Percentiles rank a stretch among this genome's conserved stretches.
These are phyloP conservation scores for Zoysia japonica DNA, from an alignment of 176 grass and related monocot genomes.

Conservation along the genomic window DNA sequence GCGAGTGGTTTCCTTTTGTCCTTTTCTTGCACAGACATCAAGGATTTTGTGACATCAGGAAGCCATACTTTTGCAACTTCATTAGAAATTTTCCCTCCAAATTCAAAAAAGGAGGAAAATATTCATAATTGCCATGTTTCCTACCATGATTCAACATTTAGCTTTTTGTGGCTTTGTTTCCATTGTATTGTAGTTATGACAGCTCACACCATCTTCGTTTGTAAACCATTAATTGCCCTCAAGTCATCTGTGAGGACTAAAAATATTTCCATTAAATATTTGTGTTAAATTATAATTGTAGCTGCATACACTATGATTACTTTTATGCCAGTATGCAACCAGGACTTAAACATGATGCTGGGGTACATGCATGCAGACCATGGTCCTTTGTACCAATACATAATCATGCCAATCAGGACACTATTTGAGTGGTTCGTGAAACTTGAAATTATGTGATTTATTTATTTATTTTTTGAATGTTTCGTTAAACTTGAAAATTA, in stretches of 20 bases:
- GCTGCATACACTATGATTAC: background rate
- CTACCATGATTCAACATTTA: background rate
- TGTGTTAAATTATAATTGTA: slow-evolving; percentile 4
- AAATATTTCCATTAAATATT: slow-evolving; percentile 11
- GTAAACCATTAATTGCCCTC: background rate
- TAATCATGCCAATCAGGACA: slow-evolving; percentile 32
- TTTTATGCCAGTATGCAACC: slow-evolving; percentile 19
- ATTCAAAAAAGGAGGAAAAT: background rate
- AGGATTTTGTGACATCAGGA: background rate
- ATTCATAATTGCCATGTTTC: slow-evolving; percentile 5
- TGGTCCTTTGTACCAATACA: slow-evolving; percentile 40
- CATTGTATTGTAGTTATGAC: slow-evolving; percentile 1
- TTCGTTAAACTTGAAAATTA: background rate
- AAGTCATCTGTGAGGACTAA: background rate
- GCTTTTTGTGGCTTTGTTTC: slow-evolving; percentile 16
- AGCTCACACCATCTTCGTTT: background rate
- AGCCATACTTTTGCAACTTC: background rate
- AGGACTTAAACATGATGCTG: slow-evolving; percentile 38
- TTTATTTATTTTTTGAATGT: slow-evolving; percentile 28
- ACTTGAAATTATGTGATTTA: background rate
- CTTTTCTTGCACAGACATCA: slow-evolving; percentile 20
- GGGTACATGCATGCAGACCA: slow-evolving; percentile 35
- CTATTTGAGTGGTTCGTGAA: slow-evolving; percentile 29
- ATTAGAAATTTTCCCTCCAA: background rate
- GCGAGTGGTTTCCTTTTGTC: background rate